phyloP scores from a whole-genome alignment of 495 filamentous ascomycete genomes.

The Hypoxylon perforatum region DNA sequence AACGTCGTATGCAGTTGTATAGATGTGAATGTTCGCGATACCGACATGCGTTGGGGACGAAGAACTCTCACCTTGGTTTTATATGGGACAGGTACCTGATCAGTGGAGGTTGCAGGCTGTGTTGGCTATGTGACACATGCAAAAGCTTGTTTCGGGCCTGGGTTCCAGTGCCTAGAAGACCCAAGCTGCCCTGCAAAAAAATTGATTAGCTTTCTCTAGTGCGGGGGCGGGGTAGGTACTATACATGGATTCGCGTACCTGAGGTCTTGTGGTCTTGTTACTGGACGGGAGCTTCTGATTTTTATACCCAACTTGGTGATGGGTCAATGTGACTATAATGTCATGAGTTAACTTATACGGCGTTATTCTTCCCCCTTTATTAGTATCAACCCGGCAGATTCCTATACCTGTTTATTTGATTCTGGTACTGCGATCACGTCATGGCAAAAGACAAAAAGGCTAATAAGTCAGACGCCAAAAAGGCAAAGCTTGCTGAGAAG shows the following conservation, averaged over 20 bases:
- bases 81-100: background rate
- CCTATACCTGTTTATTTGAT: background rate
- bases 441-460: conserved; percentile 71
- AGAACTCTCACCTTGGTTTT: background rate
- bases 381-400: too few species aligned
- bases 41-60: background rate
- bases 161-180: background rate
- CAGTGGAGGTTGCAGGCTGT: conserved; percentile 13
- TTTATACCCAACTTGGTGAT: too few species aligned
- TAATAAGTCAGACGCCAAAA: conserved; percentile 68
- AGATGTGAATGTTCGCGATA: conserved; percentile 10
- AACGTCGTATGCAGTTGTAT: conserved; percentile 31
- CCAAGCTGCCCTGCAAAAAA: conserved; percentile 20
- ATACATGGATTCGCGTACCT: background rate
- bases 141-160: conserved; percentile 14
- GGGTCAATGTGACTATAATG: too few species aligned
- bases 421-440: conserved; percentile 3
- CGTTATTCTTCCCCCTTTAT: too few species aligned
- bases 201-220: conserved; percentile 21
- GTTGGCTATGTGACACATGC: conserved; percentile 6
- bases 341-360: too few species aligned
- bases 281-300: too few species aligned
- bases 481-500: conserved; percentile 70
- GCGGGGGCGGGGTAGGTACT: conserved; percentile 30
- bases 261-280: too few species aligned